Evolutionary conservation across 768 basidiomycete species (phyloP).

Genomic region (Tricholoma bakamatsutake): DNA sequence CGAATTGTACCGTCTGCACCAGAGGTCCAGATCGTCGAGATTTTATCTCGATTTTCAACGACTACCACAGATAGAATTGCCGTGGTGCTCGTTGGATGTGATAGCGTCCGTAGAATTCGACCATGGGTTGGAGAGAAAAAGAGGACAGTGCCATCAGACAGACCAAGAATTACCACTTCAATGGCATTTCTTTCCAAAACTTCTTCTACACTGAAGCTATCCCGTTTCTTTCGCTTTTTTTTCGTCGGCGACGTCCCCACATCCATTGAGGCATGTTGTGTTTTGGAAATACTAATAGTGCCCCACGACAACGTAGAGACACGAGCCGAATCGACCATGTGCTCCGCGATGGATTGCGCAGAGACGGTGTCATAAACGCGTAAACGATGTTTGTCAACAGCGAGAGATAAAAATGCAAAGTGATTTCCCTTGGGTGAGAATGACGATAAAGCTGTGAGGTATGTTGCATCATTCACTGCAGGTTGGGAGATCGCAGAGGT

Average conservation of each 20-base stretch:
- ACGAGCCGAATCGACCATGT: conserved; percentile 48
- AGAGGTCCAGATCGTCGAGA: conserved; percentile 47
- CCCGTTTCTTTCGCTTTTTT: conserved; percentile 49
- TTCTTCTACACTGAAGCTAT: conserved; percentile 21
- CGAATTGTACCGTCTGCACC: conserved; percentile 51
- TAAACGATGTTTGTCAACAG: conserved; percentile 67
- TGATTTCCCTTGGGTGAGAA: conserved; percentile 54
- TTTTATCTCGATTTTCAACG: conserved; percentile 22
- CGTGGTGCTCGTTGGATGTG: conserved; percentile 48
- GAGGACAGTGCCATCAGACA: conserved; percentile 52
- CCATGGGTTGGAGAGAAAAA: conserved; percentile 61
- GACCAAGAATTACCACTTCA: conserved; percentile 49
- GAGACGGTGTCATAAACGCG: conserved; percentile 56
- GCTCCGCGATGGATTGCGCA: conserved; percentile 51
- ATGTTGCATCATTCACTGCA: conserved; percentile 40
- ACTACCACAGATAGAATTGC: conserved; percentile 44
- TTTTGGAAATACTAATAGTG: conserved; percentile 26
- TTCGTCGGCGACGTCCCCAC: conserved; percentile 35
- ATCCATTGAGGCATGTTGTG: conserved; percentile 17
- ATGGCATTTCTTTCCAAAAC: conserved; percentile 21
- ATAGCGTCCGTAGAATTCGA: conserved; percentile 47
- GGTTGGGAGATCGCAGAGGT: conserved; percentile 55
- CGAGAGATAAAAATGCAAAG: conserved; percentile 58
- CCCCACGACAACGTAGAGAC: conserved; percentile 53
- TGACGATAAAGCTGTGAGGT: conserved; percentile 39